Evolutionary conservation across 257 asterid species (phyloP).

Genomic region (Solanum megistacrolobum): DNA sequence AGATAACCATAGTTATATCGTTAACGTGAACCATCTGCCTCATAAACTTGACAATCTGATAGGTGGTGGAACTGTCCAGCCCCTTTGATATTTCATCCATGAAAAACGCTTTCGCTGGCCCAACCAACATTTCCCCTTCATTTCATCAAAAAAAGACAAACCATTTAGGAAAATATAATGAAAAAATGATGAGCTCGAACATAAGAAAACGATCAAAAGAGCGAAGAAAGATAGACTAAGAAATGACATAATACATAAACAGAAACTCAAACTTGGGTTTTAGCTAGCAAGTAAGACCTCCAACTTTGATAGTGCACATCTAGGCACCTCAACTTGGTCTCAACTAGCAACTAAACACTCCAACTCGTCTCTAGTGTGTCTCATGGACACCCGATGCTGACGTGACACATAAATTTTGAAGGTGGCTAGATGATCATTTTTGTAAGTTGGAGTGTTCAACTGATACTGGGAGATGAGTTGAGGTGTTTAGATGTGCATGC

Average conservation of each 20-base stretch:
- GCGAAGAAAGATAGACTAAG: neutral
- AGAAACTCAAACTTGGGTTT: neutral
- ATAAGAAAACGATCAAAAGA: neutral
- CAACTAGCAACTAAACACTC: neutral
- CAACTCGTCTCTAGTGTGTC: neutral
- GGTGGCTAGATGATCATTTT: neutral
- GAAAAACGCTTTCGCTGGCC: slow-evolving; percentile 88
- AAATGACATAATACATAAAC: neutral
- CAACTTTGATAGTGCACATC: neutral
- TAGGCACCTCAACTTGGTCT: neutral
- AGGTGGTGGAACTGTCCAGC: slow-evolving; percentile 82
- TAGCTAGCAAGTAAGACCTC: neutral
- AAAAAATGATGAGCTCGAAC: neutral
- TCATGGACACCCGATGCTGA: neutral
- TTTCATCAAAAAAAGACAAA: neutral
- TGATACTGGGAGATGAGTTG: neutral
- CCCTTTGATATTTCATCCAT: slow-evolving; percentile 94
- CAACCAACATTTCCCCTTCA: slow-evolving; percentile 85
- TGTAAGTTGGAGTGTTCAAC: neutral
- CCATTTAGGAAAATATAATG: neutral
- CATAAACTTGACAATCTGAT: slow-evolving; percentile 73
- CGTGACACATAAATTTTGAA: neutral
- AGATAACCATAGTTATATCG: slow-evolving; percentile 67
- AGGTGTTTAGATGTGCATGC: neutral
- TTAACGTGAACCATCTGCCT: slow-evolving; percentile 76